Evolutionary conservation across 2,329 filamentous ascomycete genomes (phyloP), one percentile per base, ranked within the genome.

Genomic region (Colletotrichum sp.): DNA sequence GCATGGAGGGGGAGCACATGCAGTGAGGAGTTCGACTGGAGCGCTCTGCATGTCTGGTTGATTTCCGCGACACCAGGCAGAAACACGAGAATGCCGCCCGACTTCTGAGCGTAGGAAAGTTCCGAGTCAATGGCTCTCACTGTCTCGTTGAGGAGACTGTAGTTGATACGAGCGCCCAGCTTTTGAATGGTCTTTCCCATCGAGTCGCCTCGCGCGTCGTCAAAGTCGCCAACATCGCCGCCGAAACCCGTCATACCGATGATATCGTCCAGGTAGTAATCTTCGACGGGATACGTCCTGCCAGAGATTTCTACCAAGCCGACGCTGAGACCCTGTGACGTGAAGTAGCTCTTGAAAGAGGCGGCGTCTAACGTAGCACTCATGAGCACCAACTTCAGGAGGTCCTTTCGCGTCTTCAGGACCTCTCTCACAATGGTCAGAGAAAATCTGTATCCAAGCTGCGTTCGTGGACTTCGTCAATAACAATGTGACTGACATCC

Each of bases 401-500:
- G 90, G 77, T 98, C 95, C 80, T 92, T 93, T 65, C 95, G 91
- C 79, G 89, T 89, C 74, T 90, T 91, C 78, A 98, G 85, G 8
- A 98, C 95, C 82, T 98, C 95, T 71, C 95, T 92, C 39, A 99
- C 88, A 67, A 99, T 90, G 59, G 96, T 96, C 68, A 99, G 89
- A 12, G 88, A 81, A 99, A 98, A 83, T 99, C 96, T 0, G 96
- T 98, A 81, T 99, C 97, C 12, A 99, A 88, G 85, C 95, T 98
- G 71, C 96, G 92, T 84, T 99, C 96, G 86, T 99, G 96, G 5
- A 99, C 96, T 84, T 99, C 96, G 82, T 99, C 96, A 60, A 99
- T 96, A 22, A 99, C 94, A 9, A 99, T 92, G 82, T 99, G 97
- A 79, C 95, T 98, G 77, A 99, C 93, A 84, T 98, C 95, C 8